phyloP scores from a whole-genome alignment of 208 protist genomes.

The Crithidia acanthocephali region DNA sequence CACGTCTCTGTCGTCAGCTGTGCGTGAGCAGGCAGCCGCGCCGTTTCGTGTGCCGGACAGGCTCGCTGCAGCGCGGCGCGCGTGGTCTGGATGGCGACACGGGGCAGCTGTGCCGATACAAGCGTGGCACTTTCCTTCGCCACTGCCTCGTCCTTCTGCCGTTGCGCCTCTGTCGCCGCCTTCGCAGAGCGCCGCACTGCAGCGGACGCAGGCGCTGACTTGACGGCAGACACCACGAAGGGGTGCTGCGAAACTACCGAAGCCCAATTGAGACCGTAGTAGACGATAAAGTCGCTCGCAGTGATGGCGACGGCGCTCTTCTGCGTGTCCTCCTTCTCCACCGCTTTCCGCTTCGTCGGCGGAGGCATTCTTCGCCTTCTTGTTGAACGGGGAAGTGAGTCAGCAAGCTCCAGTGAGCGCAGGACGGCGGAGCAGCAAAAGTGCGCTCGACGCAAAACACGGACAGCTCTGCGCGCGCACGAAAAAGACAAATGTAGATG shows the following conservation, averaged over 20 bases:
- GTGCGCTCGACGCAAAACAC: too few relatives aligned
- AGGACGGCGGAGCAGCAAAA: too few relatives aligned
- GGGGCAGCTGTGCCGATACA: slow-evolving; percentile 17
- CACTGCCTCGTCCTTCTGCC: not conserved
- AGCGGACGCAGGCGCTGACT: not conserved
- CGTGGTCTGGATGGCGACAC: not conserved
- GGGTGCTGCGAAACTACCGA: slow-evolving; percentile 7
- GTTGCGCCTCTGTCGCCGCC: not conserved
- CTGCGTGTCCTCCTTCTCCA: too few relatives aligned
- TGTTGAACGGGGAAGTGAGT: too few relatives aligned
- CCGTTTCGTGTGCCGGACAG: not conserved
- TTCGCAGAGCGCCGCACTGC: not conserved
- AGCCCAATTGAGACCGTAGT: slow-evolving; percentile 28
- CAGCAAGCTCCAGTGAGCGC: too few relatives aligned
- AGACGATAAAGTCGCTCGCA: not conserved
- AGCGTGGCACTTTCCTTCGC: not conserved
- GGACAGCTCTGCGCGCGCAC: too few relatives aligned
- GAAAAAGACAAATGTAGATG: too few relatives aligned
- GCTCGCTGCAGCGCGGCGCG: not conserved
- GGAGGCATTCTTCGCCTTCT: not conserved
- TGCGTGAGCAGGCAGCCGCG: not conserved
- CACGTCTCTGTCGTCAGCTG: not conserved
- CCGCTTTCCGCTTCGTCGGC: not conserved
- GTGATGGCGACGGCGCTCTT: not conserved
- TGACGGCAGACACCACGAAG: slow-evolving; percentile 5